Base-by-base conservation (phyloP, 2,329 filamentous ascomycete species). In the Colletotrichum sp. region DNA sequence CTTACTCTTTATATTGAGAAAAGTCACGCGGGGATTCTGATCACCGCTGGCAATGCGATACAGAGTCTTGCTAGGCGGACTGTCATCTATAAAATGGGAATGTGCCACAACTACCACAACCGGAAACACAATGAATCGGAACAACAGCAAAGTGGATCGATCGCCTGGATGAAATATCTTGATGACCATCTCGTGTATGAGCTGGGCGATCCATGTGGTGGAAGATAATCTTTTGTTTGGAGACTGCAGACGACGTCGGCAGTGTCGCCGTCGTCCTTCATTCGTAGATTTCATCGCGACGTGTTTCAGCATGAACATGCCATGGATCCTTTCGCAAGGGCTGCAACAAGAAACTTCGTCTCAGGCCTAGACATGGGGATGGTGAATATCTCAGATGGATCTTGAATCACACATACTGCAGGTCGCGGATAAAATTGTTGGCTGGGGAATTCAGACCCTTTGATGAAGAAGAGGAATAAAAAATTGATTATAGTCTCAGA, bases 261-360 rank as follows among this genome's bases (percentile, higher is more conserved):
- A 12, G 4, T 3, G 18, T 44, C 39, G 39, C 39, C 9, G 18
- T 44, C 9, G 0, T 44, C 18, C 9, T 44, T 44, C 39, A 44
- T 44, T 12, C 0, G 0, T 6, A 4, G 8, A 3, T 2, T 4
- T 1, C 2, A 44, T 4, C 3, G 9, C 39, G 0, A 10, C 39
- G 16, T 44, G 39, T 6, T 44, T 44, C 39, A 44, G 1, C 39
- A 10, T 9, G 39, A n/a, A 44, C 6, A 44, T 0, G 3, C 18
- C 10, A n/a, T 10, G 3, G 5, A n/a, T 10, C 1, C 0, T 6
- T 10, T 2, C 3, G 8, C 16, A 44, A 6, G 39, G 8, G 0
- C 8, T 18, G 16, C 8, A 6, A 3, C 5, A 3, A 9, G 39
- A 2, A 39, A 5, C 16, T 18, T 18, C 39, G 3, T 3, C 16